phyloP scores from a whole-genome alignment of 257 asterid genomes.

The Solanum ossicruentum region DNA sequence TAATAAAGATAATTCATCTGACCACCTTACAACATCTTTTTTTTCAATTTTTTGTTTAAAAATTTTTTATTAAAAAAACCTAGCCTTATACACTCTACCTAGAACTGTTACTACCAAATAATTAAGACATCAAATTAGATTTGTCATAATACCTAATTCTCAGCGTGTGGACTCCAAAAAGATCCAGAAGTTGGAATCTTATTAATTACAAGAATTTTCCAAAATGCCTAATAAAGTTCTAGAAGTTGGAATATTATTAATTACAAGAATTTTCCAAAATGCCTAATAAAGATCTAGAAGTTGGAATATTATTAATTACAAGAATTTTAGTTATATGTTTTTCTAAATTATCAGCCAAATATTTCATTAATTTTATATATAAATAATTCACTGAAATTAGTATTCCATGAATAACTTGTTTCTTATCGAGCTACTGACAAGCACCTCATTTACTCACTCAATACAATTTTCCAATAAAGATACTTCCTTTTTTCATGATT shows the following conservation, averaged over 20 bases:
- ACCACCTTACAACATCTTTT: no score
- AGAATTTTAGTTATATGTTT: not conserved
- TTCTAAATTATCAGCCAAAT: not conserved
- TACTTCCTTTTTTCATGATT: not conserved
- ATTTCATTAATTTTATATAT: no score
- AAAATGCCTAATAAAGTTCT: not conserved
- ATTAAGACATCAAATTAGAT: not conserved
- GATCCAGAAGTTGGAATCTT: not conserved
- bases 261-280: not conserved
- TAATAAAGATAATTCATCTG: no score
- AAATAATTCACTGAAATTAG: no score
- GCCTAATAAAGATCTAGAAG: not conserved
- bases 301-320: not conserved
- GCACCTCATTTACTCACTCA: not conserved
- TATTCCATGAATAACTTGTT: no score
- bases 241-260: not conserved
- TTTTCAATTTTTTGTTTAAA: no score
- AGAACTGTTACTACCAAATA: not conserved
- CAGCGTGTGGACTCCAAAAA: not conserved
- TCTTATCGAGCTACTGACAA: no score
- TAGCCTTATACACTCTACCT: no score
- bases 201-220: not conserved
- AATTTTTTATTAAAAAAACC: no score
- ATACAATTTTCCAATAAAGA: not conserved
- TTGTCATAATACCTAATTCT: not conserved